phyloP scores from a whole-genome alignment of 805 yeast genomes.

The Saccharomycopsis capsularis region DNA sequence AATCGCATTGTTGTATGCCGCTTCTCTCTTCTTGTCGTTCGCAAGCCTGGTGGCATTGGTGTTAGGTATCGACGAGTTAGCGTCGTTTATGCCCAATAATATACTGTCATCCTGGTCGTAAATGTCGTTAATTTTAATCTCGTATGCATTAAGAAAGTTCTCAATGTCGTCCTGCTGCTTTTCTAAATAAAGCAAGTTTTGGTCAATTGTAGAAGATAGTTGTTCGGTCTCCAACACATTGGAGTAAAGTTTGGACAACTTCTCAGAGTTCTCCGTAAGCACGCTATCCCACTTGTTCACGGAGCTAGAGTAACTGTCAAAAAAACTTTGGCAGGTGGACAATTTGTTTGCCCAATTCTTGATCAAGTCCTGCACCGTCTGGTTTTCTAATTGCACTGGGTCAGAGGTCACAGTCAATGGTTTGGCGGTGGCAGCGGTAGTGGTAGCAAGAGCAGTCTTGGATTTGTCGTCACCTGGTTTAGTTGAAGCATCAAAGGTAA shows the following conservation, averaged over 20 bases:
- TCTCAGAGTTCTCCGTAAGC: conserved; percentile 78
- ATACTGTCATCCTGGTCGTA: conserved; percentile 20
- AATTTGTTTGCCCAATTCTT: conserved; percentile 90
- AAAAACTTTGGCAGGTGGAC: conserved; percentile 63
- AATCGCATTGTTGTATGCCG: conserved; percentile 84
- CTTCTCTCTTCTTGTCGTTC: conserved; percentile 75
- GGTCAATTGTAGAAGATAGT: conserved; percentile 79
- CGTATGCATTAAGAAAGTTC: conserved; percentile 71
- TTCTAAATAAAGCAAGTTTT: conserved; percentile 75
- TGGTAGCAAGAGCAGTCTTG: neutral
- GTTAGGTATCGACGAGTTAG: conserved; percentile 32
- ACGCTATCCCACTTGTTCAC: conserved; percentile 82
- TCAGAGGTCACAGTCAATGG: conserved; percentile 56
- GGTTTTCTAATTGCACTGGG: conserved; percentile 76
- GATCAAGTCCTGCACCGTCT: conserved; percentile 86
- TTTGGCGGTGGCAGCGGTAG: conserved; percentile 27
- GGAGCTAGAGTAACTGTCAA: conserved; percentile 65
- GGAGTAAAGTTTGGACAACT: conserved; percentile 66
- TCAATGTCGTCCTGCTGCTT: conserved; percentile 92
- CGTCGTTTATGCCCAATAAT: conserved; percentile 26
- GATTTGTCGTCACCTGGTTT: conserved; percentile 3
- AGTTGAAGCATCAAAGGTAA: conserved; percentile 21
- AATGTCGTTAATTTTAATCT: conserved; percentile 52
- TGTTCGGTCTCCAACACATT: conserved; percentile 80
- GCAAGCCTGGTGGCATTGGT: conserved; percentile 27